phyloP scores from a whole-genome alignment of 2,329 filamentous ascomycete genomes.

The Sporothrix euskadiensis region DNA sequence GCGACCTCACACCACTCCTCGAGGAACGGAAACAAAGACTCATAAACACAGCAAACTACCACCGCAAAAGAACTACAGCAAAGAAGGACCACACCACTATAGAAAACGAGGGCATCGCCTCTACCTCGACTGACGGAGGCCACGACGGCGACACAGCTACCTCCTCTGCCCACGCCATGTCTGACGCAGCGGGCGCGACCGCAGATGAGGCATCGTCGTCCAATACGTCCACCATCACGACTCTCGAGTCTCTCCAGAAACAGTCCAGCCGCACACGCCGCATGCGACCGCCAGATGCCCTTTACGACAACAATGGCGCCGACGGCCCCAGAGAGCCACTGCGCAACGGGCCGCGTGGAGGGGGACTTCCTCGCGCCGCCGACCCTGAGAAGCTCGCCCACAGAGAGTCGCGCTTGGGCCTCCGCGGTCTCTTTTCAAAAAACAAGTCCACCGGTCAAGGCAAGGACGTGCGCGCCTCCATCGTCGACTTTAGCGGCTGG shows the following conservation, averaged over 20 bases:
- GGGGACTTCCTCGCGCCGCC: neutral
- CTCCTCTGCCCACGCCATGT: slow-evolving; percentile 20
- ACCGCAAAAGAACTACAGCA: neutral
- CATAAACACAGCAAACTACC: neutral
- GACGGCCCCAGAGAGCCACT: slow-evolving; percentile 47
- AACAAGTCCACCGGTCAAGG: slow-evolving; percentile 34
- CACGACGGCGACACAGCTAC: neutral
- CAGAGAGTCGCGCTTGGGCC: slow-evolving; percentile 54
- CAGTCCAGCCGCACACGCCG: slow-evolving; percentile 41
- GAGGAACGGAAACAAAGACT: too few species aligned
- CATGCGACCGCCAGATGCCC: slow-evolving; percentile 44
- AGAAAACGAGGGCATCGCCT: neutral
- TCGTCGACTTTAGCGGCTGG: slow-evolving; percentile 50
- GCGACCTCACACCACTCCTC: neutral
- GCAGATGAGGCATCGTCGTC: neutral
- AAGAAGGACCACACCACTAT: neutral
- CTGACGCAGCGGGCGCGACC: slow-evolving; percentile 5
- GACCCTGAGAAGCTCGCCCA: slow-evolving; percentile 44
- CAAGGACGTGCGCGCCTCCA: slow-evolving; percentile 45
- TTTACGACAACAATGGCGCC: slow-evolving; percentile 33
- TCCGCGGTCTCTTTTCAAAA: slow-evolving; percentile 51
- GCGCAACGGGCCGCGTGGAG: slow-evolving; percentile 36
- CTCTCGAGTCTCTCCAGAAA: slow-evolving; percentile 31
- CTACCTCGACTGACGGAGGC: neutral
- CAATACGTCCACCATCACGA: neutral